Percentiles rank a stretch among this genome's conserved stretches.
Evolutionary conservation across 1,284 basidiomycete species (phyloP).

Genomic region (Tylopilus sp.): DNA sequence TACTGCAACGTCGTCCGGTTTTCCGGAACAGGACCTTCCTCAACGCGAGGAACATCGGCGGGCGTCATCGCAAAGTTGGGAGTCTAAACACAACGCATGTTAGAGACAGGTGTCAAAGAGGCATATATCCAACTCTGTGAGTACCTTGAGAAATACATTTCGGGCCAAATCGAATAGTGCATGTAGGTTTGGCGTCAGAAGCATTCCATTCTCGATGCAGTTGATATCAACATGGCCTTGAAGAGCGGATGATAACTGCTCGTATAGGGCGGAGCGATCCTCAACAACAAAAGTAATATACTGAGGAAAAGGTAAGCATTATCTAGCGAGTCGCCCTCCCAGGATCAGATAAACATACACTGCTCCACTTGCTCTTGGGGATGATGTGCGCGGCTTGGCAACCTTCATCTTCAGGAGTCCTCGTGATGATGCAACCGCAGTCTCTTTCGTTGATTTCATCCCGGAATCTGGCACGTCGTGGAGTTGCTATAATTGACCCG

Average conservation of each 20-base stretch:
- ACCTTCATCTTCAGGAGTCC: accelerated
- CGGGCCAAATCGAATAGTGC: neutral
- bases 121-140: neutral
- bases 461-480: neutral
- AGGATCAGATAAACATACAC: neutral
- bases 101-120: neutral
- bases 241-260: neutral
- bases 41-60: neutral
- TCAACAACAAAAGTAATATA: neutral
- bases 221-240: neutral
- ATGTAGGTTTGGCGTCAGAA: neutral
- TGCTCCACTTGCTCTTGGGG: neutral
- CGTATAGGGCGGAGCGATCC: too few relatives aligned
- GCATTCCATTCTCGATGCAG: too few relatives aligned
- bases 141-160: too few relatives aligned
- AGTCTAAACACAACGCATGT: too few relatives aligned
- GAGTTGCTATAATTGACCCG: neutral
- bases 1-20: too few relatives aligned
- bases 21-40: neutral
- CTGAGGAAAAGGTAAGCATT: conserved; percentile 1
- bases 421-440: neutral
- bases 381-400: neutral
- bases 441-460: neutral
- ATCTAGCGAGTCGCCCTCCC: neutral
- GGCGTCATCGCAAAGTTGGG: too few relatives aligned